Evolutionary conservation across 1,284 basidiomycete species (phyloP), one percentile per base, ranked within the genome.

Genomic region (Pseudozyma tsukubaensis): DNA sequence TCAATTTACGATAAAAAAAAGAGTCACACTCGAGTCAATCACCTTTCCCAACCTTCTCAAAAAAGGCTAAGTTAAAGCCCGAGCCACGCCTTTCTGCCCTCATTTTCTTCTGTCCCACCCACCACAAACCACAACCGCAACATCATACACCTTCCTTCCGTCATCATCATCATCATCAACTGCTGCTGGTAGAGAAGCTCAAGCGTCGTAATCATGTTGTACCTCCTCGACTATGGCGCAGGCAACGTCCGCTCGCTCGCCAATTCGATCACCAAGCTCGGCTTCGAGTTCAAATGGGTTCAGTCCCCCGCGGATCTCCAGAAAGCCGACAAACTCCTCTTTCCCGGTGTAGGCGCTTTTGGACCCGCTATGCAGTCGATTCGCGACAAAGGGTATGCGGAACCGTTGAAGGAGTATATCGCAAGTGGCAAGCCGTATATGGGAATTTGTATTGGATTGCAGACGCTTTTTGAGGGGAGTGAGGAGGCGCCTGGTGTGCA

Each of bases 341-440:
- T 99, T 85, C 97, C 97, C 51, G 97, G 97, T n/a, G 97, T 99
- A 45, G 97, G 97, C 29, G 90, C 94, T 8, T 99, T 98, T 84
- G 91, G 92, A 58, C 91, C 91, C 44, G 97, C 96, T 10, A 91
- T 97, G 79, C 87, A 89, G 54, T 91, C 92, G 60, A 90, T 99
- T 50, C 86, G 87, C 44, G 84, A 88, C 16, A 90, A 91, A 73
- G 93, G 92, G 37, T 89, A 95, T 63, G 88, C 92, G 36, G 89
- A 92, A 76, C 94, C 94, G 37, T 88, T 99, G 55, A 89, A 89
- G 66, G 85, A 89, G 56, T 99, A 98, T 86, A 91, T 99, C 77
- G 86, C 87, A 19, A 94, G 93, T 13, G 97, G 97, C 36, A 90
- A 89, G 82, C 97, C 97, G 0, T 99, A 97, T 87, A 86, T 87